Conservation (phyloP, 1,284 basidiomycete species). For the Butyriboletus appendiculatus region DNA sequence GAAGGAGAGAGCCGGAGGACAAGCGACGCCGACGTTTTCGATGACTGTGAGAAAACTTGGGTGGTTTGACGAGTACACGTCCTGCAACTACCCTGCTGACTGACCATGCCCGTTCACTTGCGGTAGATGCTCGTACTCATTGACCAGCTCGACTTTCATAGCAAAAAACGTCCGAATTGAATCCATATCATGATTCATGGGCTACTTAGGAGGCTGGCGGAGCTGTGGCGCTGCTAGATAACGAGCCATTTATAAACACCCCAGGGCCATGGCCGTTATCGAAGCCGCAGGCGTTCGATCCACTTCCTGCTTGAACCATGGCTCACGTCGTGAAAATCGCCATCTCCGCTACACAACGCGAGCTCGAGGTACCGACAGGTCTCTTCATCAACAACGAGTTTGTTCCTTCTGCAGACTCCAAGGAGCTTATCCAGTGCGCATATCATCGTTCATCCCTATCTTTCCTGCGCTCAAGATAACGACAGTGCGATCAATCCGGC, state of each 20-base stretch:
- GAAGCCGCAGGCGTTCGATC: too few species aligned
- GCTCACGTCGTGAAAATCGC: slow-evolving; percentile 38
- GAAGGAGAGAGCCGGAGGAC: slow-evolving; percentile 19
- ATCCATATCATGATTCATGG: background rate
- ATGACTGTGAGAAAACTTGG: slow-evolving; percentile 23
- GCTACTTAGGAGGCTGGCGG: background rate
- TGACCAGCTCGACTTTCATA: background rate
- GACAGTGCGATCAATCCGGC: slow-evolving; percentile 69
- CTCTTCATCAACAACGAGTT: slow-evolving; percentile 93
- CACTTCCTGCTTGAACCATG: slow-evolving; percentile 37
- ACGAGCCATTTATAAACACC: slow-evolving; percentile 16
- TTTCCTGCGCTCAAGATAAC: slow-evolving; percentile 10
- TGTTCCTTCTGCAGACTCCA: slow-evolving; percentile 64
- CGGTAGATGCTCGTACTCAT: background rate
- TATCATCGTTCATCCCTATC: slow-evolving; percentile 7
- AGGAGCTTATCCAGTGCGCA: slow-evolving; percentile 57
- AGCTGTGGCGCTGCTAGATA: slow-evolving; percentile 18
- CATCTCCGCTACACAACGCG: slow-evolving; percentile 46
- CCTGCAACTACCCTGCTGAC: background rate
- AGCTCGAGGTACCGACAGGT: slow-evolving; percentile 71
- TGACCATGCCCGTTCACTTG: background rate
- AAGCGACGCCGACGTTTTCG: background rate
- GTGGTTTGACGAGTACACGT: background rate
- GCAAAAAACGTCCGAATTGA: background rate
- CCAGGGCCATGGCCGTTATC: too few species aligned